phyloP scores from a whole-genome alignment of 75 land plant species.

The Larix kaempferi region DNA sequence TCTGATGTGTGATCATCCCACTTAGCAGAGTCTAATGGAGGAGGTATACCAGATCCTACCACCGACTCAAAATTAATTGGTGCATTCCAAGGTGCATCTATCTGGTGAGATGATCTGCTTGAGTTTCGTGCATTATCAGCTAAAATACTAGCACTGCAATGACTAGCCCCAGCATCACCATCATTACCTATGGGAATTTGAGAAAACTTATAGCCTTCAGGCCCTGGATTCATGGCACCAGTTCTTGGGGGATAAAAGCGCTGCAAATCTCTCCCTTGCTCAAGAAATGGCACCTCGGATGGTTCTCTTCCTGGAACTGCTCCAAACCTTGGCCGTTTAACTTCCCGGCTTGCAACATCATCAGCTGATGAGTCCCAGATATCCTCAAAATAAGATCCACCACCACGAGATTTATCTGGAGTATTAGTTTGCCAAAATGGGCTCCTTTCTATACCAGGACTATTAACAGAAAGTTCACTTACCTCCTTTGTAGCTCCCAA shows the following conservation, averaged over 20 bases:
- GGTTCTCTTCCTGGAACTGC: conserved; percentile 37
- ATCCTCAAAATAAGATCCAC: conserved; percentile 30
- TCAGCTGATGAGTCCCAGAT: conserved; percentile 46
- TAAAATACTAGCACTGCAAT: conserved; percentile 10
- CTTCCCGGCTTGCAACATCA: conserved; percentile 19
- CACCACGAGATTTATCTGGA: conserved; percentile 23
- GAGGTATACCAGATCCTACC: conserved; percentile 11
- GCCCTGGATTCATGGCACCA: conserved; percentile 16
- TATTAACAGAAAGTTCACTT: conserved; percentile 19
- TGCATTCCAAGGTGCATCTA: conserved; percentile 31
- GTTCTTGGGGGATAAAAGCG: conserved; percentile 12
- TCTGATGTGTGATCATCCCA: conserved; percentile 32
- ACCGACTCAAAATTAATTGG: conserved; percentile 25
- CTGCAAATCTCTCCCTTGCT: conserved; percentile 20
- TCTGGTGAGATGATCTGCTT: conserved; percentile 19
- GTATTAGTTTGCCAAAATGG: conserved; percentile 22
- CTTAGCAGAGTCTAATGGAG: conserved; percentile 13
- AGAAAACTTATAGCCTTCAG: conserved; percentile 13
- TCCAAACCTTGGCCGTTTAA: conserved; percentile 36
- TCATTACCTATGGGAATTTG: background rate
- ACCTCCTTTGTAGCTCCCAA: conserved; percentile 16
- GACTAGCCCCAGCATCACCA: conserved; percentile 20
- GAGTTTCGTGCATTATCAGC: conserved; percentile 10
- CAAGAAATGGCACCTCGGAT: conserved; percentile 46
- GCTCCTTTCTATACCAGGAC: conserved; percentile 29